Percentiles rank a stretch among this genome's conserved stretches.
phyloP scores from a whole-genome alignment of 2,329 filamentous ascomycete species.

The Ophiognomonia clavigignenti-juglandacearum region DNA sequence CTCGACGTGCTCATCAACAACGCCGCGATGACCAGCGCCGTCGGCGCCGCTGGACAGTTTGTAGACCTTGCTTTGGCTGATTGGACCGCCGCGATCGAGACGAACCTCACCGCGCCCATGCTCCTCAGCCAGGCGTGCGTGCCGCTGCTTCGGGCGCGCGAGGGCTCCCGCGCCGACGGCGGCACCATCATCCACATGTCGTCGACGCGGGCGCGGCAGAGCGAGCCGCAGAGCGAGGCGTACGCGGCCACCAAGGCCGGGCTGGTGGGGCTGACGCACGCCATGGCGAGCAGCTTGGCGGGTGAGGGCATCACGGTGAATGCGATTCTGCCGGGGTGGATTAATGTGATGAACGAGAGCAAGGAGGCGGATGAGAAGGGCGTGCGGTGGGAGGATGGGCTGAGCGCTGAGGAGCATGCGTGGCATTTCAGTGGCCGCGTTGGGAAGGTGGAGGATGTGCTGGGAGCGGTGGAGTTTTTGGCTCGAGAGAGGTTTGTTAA shows the following conservation, averaged over 20 bases:
- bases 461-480: constrained; percentile 23
- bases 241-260: constrained; percentile 47
- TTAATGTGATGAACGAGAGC: constrained; percentile 38
- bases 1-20: constrained; percentile 38
- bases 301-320: constrained; percentile 40
- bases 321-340: constrained; percentile 46
- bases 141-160: constrained; percentile 19
- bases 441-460: constrained; percentile 40
- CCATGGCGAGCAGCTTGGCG: constrained; percentile 40
- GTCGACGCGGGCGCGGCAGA: constrained; percentile 43
- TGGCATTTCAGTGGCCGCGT: constrained; percentile 48
- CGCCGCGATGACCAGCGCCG: constrained; percentile 32
- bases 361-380: constrained; percentile 31
- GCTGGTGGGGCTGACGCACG: constrained; percentile 43
- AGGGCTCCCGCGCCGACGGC: constrained; percentile 5
- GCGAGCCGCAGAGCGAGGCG: constrained; percentile 43
- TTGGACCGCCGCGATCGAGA: constrained; percentile 31
- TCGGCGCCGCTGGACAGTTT: constrained; percentile 24
- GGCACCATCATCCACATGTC: constrained; percentile 41
- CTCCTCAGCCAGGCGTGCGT: constrained; percentile 26
- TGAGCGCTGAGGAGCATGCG: constrained; percentile 37
- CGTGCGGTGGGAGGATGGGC: constrained; percentile 38
- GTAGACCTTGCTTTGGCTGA: constrained; percentile 29
- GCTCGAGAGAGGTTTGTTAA: constrained; percentile 24
- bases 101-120: constrained; percentile 32